phyloP scores from a whole-genome alignment of 805 yeast genomes.

The Candida gorgasii region DNA sequence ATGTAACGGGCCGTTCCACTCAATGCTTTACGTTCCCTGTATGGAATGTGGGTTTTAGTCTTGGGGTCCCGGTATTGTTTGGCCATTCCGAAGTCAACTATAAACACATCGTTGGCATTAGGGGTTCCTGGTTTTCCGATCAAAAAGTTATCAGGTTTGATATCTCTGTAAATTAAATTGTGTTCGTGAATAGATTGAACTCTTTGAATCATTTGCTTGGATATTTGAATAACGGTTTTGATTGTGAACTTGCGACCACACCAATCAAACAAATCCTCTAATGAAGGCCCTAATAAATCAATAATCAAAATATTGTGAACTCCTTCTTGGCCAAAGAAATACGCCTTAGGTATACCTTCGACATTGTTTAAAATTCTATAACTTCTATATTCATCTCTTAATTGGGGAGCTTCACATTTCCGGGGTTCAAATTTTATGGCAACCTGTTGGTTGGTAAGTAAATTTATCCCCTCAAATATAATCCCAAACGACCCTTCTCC shows the following conservation, averaged over 20 bases:
- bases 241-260: slow-evolving; percentile 74
- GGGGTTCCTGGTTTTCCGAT: slow-evolving; percentile 62
- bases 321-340: slow-evolving; percentile 85
- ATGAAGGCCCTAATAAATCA: slow-evolving; percentile 76
- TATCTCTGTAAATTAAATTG: slow-evolving; percentile 76
- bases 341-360: slow-evolving; percentile 78
- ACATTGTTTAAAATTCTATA: slow-evolving; percentile 69
- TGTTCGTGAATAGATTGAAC: slow-evolving; percentile 75
- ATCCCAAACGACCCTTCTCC: slow-evolving; percentile 90
- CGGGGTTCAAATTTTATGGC: slow-evolving; percentile 83
- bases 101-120: slow-evolving; percentile 66
- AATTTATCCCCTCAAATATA: slow-evolving; percentile 76
- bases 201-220: slow-evolving; percentile 74
- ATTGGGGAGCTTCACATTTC: slow-evolving; percentile 80
- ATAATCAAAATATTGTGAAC: slow-evolving; percentile 75
- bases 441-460: slow-evolving; percentile 62
- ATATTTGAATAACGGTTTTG: slow-evolving; percentile 72
- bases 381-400: slow-evolving; percentile 78
- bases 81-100: slow-evolving; percentile 87
- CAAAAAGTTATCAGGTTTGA: slow-evolving; percentile 80
- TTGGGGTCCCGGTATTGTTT: slow-evolving; percentile 80
- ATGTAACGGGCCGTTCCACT: slow-evolving; percentile 86
- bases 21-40: slow-evolving; percentile 74
- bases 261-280: slow-evolving; percentile 86
- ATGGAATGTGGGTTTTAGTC: slow-evolving; percentile 79